Base-by-base conservation (phyloP, 2,329 filamentous ascomycete genomes). In the Aspergillus tanneri region DNA sequence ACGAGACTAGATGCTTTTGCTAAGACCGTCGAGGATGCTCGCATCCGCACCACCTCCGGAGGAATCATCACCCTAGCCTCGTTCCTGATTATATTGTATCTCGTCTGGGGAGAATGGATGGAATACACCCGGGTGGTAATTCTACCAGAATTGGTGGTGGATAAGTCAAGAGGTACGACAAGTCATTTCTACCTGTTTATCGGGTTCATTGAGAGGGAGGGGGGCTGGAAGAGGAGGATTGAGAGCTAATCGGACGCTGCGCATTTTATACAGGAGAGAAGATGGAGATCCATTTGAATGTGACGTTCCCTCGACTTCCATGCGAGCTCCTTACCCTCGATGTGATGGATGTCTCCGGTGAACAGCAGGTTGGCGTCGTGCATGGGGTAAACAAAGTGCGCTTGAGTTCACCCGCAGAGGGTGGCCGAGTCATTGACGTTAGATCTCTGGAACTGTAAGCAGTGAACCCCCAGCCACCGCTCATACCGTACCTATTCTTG, bases 281-380 rank as follows among this genome's bases (percentile, higher is more conserved):
- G 72, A 97, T 99, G 92, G 93, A 97, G 70, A 99, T 99, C 57
- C 90, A 96, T 70, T 82, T 99, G 72, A 99, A 99, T 76, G 85
- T 99, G 51, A 93, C 90, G 38, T 99, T 99, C 69, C 93, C 93
- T 8, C 85, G 85, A 54, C 82, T 99, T 59, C 93, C 93, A 8
- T 99, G 93, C 75, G 92, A 97, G 72, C 83, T 99, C 43, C 78
- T 97, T 57, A 96, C 93, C 10, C 85, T 99, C 61, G 93, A 99
- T 69, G 92, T 99, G 47, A 99, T 99, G 93, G 93, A 99, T 73
- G 92, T 97, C 21, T 96, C 90, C 18, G 93, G 93, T 55, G 93
- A 99, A 72, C 87, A 96, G 66, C 93, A 99, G 71, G 88, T 91
- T 60, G 93, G 92, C 43, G 88, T 99, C 49, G 85, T 90, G 69